Percentiles rank a stretch among this genome's conserved stretches.
These are phyloP conservation scores for Cercospora citrullina DNA, from an alignment of 2,329 filamentous ascomycete species.

Conservation along the genomic window DNA sequence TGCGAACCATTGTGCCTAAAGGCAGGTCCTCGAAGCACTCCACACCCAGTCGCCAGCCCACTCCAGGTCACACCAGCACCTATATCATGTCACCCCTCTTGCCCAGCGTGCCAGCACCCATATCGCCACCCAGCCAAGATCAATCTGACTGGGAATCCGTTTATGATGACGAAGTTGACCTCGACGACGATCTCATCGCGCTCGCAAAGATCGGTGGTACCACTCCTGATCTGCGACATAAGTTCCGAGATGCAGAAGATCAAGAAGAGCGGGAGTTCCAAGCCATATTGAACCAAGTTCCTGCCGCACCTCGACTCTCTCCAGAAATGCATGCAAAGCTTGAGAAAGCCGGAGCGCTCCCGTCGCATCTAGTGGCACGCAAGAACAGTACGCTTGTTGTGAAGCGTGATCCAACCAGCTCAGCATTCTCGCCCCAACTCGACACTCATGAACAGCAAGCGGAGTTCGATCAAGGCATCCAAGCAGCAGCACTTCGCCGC, in stretches of 20 bases:
- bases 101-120: background rate
- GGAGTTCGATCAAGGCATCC: slow-evolving; percentile 7
- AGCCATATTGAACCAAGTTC: background rate
- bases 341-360: background rate
- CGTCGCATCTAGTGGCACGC: background rate
- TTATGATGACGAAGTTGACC: slow-evolving; percentile 7
- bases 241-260: background rate
- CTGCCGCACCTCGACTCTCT: background rate
- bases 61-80: background rate
- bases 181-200: slow-evolving; percentile 16
- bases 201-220: slow-evolving; percentile 3
- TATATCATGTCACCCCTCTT: background rate
- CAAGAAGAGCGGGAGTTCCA: background rate
- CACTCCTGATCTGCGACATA: slow-evolving; percentile 9
- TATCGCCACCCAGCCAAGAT: background rate
- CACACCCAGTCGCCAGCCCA: background rate
- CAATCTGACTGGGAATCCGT: slow-evolving; percentile 10
- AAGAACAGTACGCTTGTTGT: slow-evolving; percentile 6
- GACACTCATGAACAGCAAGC: slow-evolving; percentile 5
- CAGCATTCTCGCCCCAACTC: slow-evolving; percentile 8
- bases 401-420: background rate
- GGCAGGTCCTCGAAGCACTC: background rate
- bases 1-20: background rate
- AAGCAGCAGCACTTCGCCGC: slow-evolving; percentile 10
- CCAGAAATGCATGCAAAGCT: slow-evolving; percentile 4